Evolutionary conservation across 768 basidiomycete genomes (phyloP).

Genomic region (Naematelia encephala): DNA sequence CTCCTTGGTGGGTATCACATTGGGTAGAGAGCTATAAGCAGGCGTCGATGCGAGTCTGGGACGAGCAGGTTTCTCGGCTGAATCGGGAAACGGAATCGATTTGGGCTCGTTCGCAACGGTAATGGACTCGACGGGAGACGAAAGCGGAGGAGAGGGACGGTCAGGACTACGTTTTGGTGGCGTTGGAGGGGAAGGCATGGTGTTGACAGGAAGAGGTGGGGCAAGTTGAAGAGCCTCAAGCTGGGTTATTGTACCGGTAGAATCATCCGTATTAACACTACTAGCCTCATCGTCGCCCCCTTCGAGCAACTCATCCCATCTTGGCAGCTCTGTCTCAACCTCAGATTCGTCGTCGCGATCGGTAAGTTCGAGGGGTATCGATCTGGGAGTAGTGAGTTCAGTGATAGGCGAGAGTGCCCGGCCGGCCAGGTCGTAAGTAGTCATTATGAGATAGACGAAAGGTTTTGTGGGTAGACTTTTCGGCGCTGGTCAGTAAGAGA

Average conservation of each 20-base stretch:
- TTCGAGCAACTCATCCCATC: conserved; percentile 1
- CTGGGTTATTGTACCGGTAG: conserved; percentile 14
- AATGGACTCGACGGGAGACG: not conserved
- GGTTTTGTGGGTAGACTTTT: not conserved
- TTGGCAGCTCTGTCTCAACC: conserved; percentile 7
- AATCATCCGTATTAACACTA: conserved; percentile 15
- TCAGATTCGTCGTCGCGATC: conserved; percentile 3
- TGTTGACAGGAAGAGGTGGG: not conserved
- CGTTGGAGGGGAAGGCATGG: not conserved
- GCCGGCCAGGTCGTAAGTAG: not conserved
- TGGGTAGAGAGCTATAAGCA: not conserved
- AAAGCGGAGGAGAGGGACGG: not conserved
- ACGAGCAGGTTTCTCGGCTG: not conserved
- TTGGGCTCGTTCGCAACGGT: not conserved
- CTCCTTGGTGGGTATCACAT: not conserved
- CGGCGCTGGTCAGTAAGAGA: not conserved
- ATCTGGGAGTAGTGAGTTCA: conserved; percentile 32
- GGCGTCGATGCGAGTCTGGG: not conserved
- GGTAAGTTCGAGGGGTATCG: conserved; percentile 13
- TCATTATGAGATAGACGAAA: not conserved
- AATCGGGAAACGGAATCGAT: not conserved
- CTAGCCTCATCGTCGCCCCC: conserved; percentile 9
- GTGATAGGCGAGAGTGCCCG: conserved; percentile 41
- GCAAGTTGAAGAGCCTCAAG: not conserved
- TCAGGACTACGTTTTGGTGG: not conserved